Base-by-base conservation (phyloP, 305 asterid genomes). In the Euphrasia arctica region DNA sequence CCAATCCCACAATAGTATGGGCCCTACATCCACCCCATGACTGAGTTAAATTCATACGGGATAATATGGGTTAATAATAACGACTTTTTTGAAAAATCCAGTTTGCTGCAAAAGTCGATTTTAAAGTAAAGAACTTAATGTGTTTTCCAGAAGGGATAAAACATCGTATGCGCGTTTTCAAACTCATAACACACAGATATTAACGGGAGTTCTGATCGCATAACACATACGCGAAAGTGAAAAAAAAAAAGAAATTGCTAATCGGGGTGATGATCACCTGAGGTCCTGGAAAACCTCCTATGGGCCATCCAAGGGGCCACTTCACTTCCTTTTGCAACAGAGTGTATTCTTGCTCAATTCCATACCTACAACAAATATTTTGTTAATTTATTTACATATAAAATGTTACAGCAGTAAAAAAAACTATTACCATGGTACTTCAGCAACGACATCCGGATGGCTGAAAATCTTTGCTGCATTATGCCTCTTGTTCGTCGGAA, bases 281-380 rank as follows among this genome's bases (percentile, higher is more conserved):
- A 58, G 97, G 95, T 74, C 95, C 95, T 9, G 97, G 97, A 65
- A 15, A 90, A 25, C 97, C 97, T n/a, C 97, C 95, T 14, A 51
- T 1, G 10, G 95, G 95, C 97, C 96, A 90, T 43, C 97, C 97
- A 13, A 90, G 71, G 3, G 97, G 97, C 97, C 97, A 90, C 63
- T 75, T 85, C 4, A 85, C 72, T 14, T 82, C 83, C 75, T 72
- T 85, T 59, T 90, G 85, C 83, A 90, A 70, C 60, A 90, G 68
- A 75, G 97, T 90, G 72, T 90, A 90, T 51, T 90, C 97, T 82
- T 90, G 95, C 78, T 90, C 96, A 18, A 90, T 85, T 5, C 97
- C 96, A 51, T 72, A 90, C 97, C 97, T 89, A 4, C 5, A 4
- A 2, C 34, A 31, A 31, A 31, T 31, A 31, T 31, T 29, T 31